Evolutionary conservation across 805 yeast genomes (phyloP).

Genomic region (Wickerhamiella slavikovae): DNA sequence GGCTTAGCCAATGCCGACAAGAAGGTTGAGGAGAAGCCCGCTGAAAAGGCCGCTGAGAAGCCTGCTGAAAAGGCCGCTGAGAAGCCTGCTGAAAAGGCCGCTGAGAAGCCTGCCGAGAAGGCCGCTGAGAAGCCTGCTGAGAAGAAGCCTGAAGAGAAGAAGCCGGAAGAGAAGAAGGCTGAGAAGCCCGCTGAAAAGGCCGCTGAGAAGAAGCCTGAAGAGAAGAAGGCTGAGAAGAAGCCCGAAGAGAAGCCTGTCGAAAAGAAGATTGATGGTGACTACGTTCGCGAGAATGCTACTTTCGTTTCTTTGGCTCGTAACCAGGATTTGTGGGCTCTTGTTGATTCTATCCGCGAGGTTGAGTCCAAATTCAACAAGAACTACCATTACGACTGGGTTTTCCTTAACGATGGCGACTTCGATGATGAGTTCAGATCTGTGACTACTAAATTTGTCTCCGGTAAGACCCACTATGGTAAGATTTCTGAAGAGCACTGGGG

Average conservation of each 20-base stretch:
- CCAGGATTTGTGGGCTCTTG: constrained; percentile 34
- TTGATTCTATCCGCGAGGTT: constrained; percentile 42
- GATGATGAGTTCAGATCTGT: constrained; percentile 42
- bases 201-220: constrained; percentile 4
- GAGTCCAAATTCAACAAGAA: constrained; percentile 65
- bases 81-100: constrained; percentile 1
- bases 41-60: constrained; percentile 1
- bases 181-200: background rate
- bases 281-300: constrained; percentile 22
- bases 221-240: constrained; percentile 3
- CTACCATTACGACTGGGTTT: constrained; percentile 81
- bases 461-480: constrained; percentile 47
- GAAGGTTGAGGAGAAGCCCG: background rate
- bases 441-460: constrained; percentile 36
- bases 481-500: constrained; percentile 74
- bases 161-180: constrained; percentile 1
- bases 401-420: constrained; percentile 64
- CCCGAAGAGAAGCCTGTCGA: background rate
- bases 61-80: background rate
- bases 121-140: constrained; percentile 1
- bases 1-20: constrained; percentile 3
- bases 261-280: constrained; percentile 2
- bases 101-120: too few species aligned
- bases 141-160: constrained; percentile 4
- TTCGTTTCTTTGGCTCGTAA: constrained; percentile 46